Conservation (phyloP, 768 basidiomycete genomes). For the Naganishia onofrii region DNA sequence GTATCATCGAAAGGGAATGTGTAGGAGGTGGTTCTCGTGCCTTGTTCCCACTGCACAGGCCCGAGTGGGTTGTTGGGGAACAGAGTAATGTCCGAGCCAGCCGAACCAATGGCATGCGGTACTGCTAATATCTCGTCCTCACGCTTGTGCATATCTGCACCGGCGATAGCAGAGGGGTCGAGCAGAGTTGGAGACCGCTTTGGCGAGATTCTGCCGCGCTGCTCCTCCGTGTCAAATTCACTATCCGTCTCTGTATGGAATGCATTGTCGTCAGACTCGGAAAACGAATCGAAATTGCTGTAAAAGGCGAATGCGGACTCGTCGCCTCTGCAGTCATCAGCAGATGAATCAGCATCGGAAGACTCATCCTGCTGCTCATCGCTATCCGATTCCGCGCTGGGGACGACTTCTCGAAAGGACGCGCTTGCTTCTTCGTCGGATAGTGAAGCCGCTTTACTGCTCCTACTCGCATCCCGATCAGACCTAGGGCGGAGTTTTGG, state of each 20-base stretch:
- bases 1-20: background rate
- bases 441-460: background rate
- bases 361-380: background rate
- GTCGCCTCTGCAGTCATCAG: background rate
- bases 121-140: background rate
- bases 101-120: background rate
- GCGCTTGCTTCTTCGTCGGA: background rate
- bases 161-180: background rate
- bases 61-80: constrained; percentile 16
- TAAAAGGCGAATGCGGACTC: background rate
- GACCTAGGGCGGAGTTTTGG: background rate
- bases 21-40: background rate
- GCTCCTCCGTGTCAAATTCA: background rate
- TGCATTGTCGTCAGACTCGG: background rate
- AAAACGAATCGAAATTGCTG: background rate
- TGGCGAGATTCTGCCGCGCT: background rate
- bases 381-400: background rate
- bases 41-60: constrained; percentile 2
- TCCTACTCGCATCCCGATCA: background rate
- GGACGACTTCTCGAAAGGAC: background rate
- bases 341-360: background rate
- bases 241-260: background rate
- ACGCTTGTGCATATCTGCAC: background rate
- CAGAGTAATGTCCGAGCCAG: background rate
- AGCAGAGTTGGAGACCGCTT: background rate